Conservation (phyloP, 257 asterid species). For the Marsdenia floribunda region DNA sequence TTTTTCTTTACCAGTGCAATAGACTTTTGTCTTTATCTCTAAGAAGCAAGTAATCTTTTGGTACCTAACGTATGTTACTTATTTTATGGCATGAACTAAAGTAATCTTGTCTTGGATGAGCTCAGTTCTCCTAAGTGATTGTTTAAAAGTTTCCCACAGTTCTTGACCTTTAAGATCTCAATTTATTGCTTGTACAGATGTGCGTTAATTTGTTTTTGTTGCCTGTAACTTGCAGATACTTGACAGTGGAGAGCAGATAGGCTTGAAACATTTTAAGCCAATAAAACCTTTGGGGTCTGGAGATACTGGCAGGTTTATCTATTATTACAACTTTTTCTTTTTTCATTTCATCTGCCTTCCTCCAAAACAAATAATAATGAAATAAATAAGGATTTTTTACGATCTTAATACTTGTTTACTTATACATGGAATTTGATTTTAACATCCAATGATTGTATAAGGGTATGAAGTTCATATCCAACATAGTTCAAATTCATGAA, state of each 20-base stretch:
- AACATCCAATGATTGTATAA: background rate
- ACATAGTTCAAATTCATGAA: background rate
- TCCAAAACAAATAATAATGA: background rate
- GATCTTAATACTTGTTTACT: background rate
- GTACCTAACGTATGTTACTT: background rate
- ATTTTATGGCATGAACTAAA: background rate
- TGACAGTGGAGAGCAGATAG: slow-evolving; percentile 67
- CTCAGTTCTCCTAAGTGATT: background rate
- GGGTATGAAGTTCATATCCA: background rate
- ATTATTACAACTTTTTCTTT: background rate
- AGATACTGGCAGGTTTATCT: slow-evolving; percentile 83
- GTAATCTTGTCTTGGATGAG: too few relatives aligned
- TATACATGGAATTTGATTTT: background rate
- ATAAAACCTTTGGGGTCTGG: slow-evolving; percentile 96
- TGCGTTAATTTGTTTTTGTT: background rate
- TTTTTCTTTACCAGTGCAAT: background rate
- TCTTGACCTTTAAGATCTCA: background rate
- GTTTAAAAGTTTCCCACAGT: background rate
- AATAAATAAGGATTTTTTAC: background rate
- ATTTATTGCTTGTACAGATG: slow-evolving; percentile 4
- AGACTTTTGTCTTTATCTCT: background rate
- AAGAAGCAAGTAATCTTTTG: background rate
- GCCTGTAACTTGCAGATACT: slow-evolving; percentile 43
- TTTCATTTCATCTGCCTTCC: background rate
- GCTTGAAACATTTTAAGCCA: slow-evolving; percentile 88